Base-by-base conservation (phyloP, 345 rosid genomes). In the Chamaenerion angustifolium region DNA sequence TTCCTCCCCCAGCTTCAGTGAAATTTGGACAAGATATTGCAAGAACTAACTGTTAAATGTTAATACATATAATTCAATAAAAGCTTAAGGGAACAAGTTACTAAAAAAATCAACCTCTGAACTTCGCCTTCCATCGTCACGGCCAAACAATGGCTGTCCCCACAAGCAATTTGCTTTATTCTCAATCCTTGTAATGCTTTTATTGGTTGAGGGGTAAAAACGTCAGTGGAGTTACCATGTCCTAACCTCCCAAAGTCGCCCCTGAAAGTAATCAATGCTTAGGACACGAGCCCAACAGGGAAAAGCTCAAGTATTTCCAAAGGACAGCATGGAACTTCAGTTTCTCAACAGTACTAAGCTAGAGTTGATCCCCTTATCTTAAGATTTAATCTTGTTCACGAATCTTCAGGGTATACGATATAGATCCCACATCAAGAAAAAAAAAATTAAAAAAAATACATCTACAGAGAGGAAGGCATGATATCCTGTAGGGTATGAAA, bases 211-310 rank as follows among this genome's bases (percentile, higher is more conserved):
- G 98, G 98, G 59, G 85, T 82, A 68, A 92, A 92, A 62, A 87
- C 66, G 72, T 92, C 98, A 55, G 83, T 84, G 2, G 93, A 84
- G 71, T 87, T 86, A 17, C 98, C 98, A 71, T 92, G 98, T 8
- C 98, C 98, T 60, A 92, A 63, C 78, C 98, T 82, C 66, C 98
- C 98, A 54, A 92, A 86, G 64, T 92, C 98, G 59, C 98, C 98
- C 98, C 98, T 92, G 76, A 31, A 31, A 31, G 8, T 31, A 31
- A 31, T 8, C 37, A 31, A 31, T 3, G 37, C 37, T 3, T 8
- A 5, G 37, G 6, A 31, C 37, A 31, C 5, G 37, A 31, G 37
- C 37, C 8, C 35, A 48, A 50, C 48, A 46, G 46, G 48, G 54
- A 53, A 27, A 57, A 35, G 54, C 55, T 45, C 46, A 11, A n/a